Conservation (phyloP, 345 rosid species). For the Moricandia moricandioides region DNA sequence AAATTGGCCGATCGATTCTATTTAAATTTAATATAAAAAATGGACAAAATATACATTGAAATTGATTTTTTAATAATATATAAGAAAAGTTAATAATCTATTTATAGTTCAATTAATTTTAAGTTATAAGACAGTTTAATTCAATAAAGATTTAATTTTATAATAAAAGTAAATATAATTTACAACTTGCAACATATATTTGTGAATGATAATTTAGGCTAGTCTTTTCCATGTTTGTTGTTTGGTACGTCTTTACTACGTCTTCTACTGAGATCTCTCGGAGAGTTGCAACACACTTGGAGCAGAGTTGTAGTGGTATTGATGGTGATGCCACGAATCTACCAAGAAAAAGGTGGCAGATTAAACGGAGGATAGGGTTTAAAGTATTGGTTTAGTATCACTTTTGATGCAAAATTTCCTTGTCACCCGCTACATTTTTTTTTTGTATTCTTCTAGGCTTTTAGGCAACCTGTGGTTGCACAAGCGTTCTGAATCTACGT, state of each 20-base stretch:
- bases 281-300: slow-evolving; percentile 26
- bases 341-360: slow-evolving; percentile 82
- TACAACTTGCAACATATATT: neutral
- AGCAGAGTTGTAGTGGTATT: slow-evolving; percentile 62
- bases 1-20: too few relatives aligned
- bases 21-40: too few relatives aligned
- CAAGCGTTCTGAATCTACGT: slow-evolving; percentile 51
- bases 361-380: slow-evolving; percentile 56
- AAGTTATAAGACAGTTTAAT: too few relatives aligned
- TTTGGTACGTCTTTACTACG: neutral
- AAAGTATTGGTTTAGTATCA: slow-evolving; percentile 61
- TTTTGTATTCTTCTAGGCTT: slow-evolving; percentile 51
- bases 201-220: neutral
- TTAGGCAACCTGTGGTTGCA: slow-evolving; percentile 59
- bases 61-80: too few relatives aligned
- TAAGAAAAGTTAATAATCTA: too few relatives aligned
- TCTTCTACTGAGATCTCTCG: neutral
- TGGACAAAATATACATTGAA: too few relatives aligned
- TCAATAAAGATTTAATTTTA: too few relatives aligned
- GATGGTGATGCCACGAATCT: slow-evolving; percentile 62
- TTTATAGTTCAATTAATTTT: too few relatives aligned
- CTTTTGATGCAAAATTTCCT: slow-evolving; percentile 68
- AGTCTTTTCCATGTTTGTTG: neutral
- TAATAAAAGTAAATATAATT: neutral
- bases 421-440: slow-evolving; percentile 49